Conservation (phyloP, 352 stramenopile species). For the Pseudoperonospora humuli region DNA sequence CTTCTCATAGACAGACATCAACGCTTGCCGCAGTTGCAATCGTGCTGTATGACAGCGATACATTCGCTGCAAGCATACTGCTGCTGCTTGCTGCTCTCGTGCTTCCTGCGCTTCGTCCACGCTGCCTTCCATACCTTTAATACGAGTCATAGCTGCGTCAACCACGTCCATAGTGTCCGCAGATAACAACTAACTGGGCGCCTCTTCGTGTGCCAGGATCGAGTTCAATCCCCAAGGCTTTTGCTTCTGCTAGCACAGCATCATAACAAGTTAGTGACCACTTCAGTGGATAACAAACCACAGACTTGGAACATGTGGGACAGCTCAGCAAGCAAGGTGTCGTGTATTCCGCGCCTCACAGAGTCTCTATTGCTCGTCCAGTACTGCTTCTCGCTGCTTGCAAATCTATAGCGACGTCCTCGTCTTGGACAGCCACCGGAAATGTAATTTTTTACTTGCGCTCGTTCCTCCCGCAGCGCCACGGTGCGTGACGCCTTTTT, state of each 20-base stretch:
- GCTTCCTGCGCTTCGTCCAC: slow-evolving; percentile 9
- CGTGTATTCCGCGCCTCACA: slow-evolving; percentile 23
- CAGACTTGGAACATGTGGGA: slow-evolving; percentile 1
- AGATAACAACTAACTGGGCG: slow-evolving; percentile 7
- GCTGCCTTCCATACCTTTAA: slow-evolving; percentile 13
- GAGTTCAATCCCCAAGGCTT: neutral
- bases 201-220: slow-evolving; percentile 3
- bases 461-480: slow-evolving; percentile 27
- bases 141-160: slow-evolving; percentile 3
- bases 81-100: slow-evolving; percentile 15
- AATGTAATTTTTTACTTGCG: slow-evolving; percentile 21
- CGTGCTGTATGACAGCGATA: slow-evolving; percentile 47
- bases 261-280: slow-evolving; percentile 5
- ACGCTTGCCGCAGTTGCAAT: slow-evolving; percentile 30
- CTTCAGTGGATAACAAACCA: neutral
- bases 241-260: slow-evolving; percentile 1
- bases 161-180: slow-evolving; percentile 3
- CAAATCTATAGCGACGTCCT: slow-evolving; percentile 23
- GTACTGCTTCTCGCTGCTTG: slow-evolving; percentile 10
- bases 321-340: slow-evolving; percentile 13
- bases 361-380: slow-evolving; percentile 16
- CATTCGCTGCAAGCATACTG: slow-evolving; percentile 49
- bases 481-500: slow-evolving; percentile 27
- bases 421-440: slow-evolving; percentile 5
- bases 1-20: slow-evolving; percentile 56